Evolutionary conservation across 2,329 filamentous ascomycete species (phyloP), one percentile per base, ranked within the genome.

Genomic region (Anthostomella pinea): DNA sequence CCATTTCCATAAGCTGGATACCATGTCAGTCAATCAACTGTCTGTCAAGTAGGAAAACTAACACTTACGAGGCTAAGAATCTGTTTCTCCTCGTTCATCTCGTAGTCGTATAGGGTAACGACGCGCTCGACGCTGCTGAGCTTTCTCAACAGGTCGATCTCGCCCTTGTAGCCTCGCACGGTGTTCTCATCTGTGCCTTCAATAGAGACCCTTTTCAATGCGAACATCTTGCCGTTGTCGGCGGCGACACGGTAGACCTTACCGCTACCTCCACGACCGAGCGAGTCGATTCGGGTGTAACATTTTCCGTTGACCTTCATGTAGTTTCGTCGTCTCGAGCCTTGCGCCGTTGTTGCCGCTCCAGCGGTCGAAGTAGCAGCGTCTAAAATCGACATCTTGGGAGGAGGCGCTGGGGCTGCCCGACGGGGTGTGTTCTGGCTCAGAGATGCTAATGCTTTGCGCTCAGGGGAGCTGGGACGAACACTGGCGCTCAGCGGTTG

Each of bases 181-280:
- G 87, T 87, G 16, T 74, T 70, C 49, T 93, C 87, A 56, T 98
- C 91, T 18, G 88, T 86, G 53, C 91, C 85, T 56, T 95, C 89
- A 6, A 97, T 73, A 34, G 91, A 87, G 16, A 98, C 93, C 31
- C 88, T 77, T 67, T 98, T 98, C 49, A 98, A 67, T 1, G 93
- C 93, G 63, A 95, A 90, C 64, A 95, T 87, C 60, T 90, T 94
- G 56, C 88, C 90, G 57, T 96, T 97, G 62, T 98, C 93, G 0
- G 93, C 91, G 71, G 95, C 95, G 21, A 98, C 93, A 29, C 89
- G 83, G 63, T 95, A 98, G 2, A 98, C 93, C 56, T 94, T 90
- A 32, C 85, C 90, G 51, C 88, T 96, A 20, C 93, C 93, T 45
- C 93, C 93, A 39, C 90, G 83, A 8, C 93, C 93, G 48, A 98